phyloP scores from a whole-genome alignment of 257 asterid species.

The Plantago elongata region DNA sequence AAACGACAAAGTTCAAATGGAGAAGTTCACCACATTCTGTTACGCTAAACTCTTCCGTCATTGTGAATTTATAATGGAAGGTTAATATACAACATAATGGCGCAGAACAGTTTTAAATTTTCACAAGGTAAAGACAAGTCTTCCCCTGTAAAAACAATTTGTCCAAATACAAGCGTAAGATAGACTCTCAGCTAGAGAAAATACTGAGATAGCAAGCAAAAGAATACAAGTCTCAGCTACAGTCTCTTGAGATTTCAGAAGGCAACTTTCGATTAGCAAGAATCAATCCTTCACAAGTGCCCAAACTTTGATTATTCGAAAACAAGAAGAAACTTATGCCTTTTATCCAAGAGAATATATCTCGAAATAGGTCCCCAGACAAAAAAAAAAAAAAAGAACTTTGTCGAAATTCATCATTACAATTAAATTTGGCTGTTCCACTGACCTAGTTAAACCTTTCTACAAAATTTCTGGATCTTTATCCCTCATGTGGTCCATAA shows the following conservation, averaged over 20 bases:
- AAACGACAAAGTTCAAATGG: neutral
- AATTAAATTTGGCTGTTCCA: no score
- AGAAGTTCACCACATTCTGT: neutral
- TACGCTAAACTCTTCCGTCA: neutral
- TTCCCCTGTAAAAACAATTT: no score
- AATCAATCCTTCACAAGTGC: neutral
- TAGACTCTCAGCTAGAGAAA: no score
- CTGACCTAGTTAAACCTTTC: no score
- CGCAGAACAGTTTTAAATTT: neutral
- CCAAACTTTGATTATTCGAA: neutral
- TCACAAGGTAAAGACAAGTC: no score
- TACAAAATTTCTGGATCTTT: neutral
- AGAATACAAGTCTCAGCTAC: no score
- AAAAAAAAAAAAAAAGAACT: slow-evolving; percentile 1
- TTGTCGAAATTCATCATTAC: neutral
- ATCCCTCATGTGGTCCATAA: slow-evolving; percentile 8
- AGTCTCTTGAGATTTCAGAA: no score
- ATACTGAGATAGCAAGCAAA: no score
- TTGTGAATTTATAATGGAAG: neutral
- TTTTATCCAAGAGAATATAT: neutral
- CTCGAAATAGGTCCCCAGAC: neutral
- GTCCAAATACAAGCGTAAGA: no score
- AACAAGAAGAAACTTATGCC: neutral
- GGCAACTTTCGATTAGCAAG: no score
- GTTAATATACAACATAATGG: neutral